Base-by-base conservation (phyloP, 2,329 filamentous ascomycete species). In the Xylariaceae sp. region DNA sequence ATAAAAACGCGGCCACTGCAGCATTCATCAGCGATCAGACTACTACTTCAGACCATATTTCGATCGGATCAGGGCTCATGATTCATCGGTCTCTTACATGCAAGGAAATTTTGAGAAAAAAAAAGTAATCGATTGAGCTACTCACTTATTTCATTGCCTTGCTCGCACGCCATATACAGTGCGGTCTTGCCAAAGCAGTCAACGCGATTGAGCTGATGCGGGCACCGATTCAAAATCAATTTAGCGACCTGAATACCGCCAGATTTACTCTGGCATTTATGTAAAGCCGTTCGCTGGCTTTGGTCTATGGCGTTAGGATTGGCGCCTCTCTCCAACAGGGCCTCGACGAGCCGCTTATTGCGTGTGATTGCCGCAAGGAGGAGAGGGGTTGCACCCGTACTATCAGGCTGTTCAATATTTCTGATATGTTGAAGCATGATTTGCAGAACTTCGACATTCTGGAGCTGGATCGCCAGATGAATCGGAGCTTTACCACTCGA, bases 281-380 rank as follows among this genome's bases (percentile, higher is more conserved):
- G 70, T 2, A 72, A 60, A 3, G 68, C 68, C 8, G 67, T 65
- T 58, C 59, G 61, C 1, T 57, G 58, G n/a, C 55, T 58, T 10
- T 65, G 62, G 17, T 73, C 69, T n/a, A 62, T 58, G 3, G 71
- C 67, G 7, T 68, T 57, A 2, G 67, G 61, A 3, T 66, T 56
- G 11, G 70, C 71, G 1, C 62, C 63, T 15, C 66, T 56, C 11
- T 69, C 60, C 1, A 74, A 59, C 1, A 74, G 58, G 5, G 72
- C 55, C n/a, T 63, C 59, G 13, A 68, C 69, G 0, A 70, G 56
- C 11, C 68, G 45, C 30, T 66, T 65, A 15, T 71, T 69, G 8
- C 68, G 67, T 15, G 65, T 72, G 2, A 67, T 64, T n/a, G 72
- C 72, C 1, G 72, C 73, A 6, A 64, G 56, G 44, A 73, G 68